These are phyloP conservation scores for Penicillium sp. DNA, from an alignment of 2,329 filamentous ascomycete genomes.

Conservation along the genomic window DNA sequence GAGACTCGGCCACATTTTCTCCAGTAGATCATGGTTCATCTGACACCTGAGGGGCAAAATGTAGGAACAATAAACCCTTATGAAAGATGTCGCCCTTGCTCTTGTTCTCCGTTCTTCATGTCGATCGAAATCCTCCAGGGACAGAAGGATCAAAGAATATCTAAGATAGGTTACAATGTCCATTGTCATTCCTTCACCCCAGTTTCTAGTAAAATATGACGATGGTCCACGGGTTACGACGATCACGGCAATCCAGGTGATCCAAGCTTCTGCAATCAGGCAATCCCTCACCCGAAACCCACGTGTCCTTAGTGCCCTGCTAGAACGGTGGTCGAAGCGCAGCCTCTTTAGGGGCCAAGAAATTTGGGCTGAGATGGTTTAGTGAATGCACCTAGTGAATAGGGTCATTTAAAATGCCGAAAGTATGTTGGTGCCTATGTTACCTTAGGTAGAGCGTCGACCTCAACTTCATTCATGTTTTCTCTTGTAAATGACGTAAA, in stretches of 20 bases:
- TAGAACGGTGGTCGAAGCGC: conserved; percentile 1
- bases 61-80: not conserved
- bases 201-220: not conserved
- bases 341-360: not conserved
- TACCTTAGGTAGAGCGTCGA: not conserved
- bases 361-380: not conserved
- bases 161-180: too few relatives aligned
- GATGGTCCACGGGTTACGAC: not conserved
- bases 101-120: not conserved
- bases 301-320: conserved; percentile 4
- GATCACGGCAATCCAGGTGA: not conserved
- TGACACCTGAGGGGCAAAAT: not conserved
- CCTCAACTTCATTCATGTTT: too few relatives aligned
- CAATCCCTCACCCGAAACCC: conserved; percentile 7
- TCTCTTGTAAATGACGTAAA: not conserved
- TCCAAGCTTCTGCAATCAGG: conserved; percentile 11
- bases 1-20: not conserved
- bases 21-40: conserved; percentile 16
- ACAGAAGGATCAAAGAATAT: too few relatives aligned
- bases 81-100: not conserved
- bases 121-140: not conserved
- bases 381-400: not conserved
- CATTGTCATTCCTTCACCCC: too few relatives aligned
- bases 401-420: not conserved
- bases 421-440: not conserved